These are phyloP conservation scores for Globisporangium acanthophoron DNA, from an alignment of 352 stramenopile genomes.

Conservation along the genomic window DNA sequence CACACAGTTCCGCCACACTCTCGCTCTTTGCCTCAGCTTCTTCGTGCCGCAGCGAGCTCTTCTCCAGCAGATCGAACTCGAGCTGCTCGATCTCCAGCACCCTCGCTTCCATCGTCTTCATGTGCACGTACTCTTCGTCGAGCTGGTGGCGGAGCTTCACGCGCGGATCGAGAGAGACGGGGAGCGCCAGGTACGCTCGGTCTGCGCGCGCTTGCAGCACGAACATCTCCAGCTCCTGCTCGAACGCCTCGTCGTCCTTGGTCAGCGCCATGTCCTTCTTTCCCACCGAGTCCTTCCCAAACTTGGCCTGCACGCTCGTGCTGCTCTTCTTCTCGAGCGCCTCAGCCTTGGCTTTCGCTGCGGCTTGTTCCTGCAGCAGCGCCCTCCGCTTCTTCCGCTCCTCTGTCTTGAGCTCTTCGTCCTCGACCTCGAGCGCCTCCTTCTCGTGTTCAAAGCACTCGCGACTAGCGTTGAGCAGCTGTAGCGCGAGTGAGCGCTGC, in stretches of 20 bases:
- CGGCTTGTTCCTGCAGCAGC: conserved; percentile 36
- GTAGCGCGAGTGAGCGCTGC: conserved; percentile 48
- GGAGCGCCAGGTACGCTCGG: conserved; percentile 39
- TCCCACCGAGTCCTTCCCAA: conserved; percentile 37
- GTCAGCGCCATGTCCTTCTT: conserved; percentile 50
- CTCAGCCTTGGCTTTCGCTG: conserved; percentile 38
- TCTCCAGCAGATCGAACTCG: conserved; percentile 68
- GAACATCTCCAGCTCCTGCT: conserved; percentile 50
- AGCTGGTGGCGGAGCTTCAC: conserved; percentile 29
- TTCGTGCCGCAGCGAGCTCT: conserved; percentile 47
- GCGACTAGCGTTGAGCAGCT: conserved; percentile 54
- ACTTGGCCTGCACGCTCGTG: conserved; percentile 25
- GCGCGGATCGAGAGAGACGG: conserved; percentile 31
- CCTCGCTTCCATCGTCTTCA: conserved; percentile 48
- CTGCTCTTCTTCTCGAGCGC: conserved; percentile 31
- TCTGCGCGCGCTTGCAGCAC: conserved; percentile 35
- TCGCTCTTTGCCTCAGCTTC: conserved; percentile 32
- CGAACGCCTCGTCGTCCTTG: conserved; percentile 49
- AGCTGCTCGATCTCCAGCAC: conserved; percentile 44
- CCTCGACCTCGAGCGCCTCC: conserved; percentile 38
- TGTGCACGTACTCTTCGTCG: conserved; percentile 58
- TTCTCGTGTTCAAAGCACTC: conserved; percentile 55
- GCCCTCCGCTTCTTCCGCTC: conserved; percentile 44
- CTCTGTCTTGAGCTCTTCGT: conserved; percentile 34
- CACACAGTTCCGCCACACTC: conserved; percentile 27